These are phyloP conservation scores for Pseudozyma hubeiensis DNA, from an alignment of 1,284 basidiomycete species.

Conservation along the genomic window DNA sequence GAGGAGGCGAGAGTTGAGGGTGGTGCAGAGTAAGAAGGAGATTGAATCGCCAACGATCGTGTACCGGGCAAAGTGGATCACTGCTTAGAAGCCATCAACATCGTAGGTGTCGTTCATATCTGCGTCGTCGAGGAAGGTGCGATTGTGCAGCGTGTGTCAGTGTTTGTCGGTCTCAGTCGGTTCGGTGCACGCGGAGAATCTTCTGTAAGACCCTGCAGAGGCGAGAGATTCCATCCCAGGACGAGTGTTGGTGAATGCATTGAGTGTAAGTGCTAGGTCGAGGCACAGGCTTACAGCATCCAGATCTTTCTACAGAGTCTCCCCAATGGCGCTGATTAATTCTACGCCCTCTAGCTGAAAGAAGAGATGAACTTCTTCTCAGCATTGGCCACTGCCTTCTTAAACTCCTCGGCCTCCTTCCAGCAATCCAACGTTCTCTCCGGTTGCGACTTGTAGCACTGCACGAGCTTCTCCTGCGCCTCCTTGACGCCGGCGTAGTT, in stretches of 20 bases:
- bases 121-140: too few relatives aligned
- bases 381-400: constrained; percentile 76
- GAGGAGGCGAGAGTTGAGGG: constrained; percentile 61
- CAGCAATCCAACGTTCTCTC: constrained; percentile 79
- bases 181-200: too few relatives aligned
- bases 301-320: neutral
- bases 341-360: constrained; percentile 18
- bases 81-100: neutral
- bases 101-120: neutral
- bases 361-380: constrained; percentile 71
- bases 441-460: constrained; percentile 80
- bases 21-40: constrained; percentile 60
- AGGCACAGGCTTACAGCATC: too few relatives aligned
- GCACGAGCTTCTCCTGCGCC: constrained; percentile 75
- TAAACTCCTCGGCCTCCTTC: constrained; percentile 80
- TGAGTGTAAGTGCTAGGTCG: neutral
- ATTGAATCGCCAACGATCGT: constrained; percentile 59
- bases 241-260: neutral
- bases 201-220: too few relatives aligned
- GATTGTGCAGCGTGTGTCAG: too few relatives aligned
- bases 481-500: constrained; percentile 75
- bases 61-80: constrained; percentile 53
- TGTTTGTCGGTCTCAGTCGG: too few relatives aligned
- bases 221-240: too few relatives aligned
- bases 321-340: neutral